phyloP scores from a whole-genome alignment of 805 yeast species.

The Komagataella kurtzmanii region DNA sequence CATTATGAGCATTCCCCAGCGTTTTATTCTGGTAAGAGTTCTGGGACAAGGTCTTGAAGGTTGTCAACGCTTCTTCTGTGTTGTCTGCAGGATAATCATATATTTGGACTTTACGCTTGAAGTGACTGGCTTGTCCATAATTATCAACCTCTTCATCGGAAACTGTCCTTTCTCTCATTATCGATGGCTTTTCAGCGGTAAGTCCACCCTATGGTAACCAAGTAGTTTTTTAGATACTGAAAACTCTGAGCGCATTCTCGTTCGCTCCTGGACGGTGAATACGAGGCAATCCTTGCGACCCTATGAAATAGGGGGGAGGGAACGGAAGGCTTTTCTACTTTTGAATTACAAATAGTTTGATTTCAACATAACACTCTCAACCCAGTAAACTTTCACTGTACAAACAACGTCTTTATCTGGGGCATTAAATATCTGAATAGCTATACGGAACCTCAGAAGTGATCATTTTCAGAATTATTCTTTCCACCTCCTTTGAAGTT shows the following conservation, averaged over 20 bases:
- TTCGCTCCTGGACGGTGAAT: not conserved
- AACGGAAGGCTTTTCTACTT: not conserved
- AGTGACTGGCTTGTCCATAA: not conserved
- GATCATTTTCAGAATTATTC: not conserved
- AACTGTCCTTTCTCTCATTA: not conserved
- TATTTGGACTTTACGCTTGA: not conserved
- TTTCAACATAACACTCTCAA: not conserved
- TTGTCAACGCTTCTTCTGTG: constrained; percentile 53
- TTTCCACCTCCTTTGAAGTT: not conserved
- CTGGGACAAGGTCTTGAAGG: constrained; percentile 41
- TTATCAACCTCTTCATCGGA: not conserved
- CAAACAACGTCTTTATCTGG: not conserved
- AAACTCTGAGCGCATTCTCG: not conserved
- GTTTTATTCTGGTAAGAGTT: constrained; percentile 50
- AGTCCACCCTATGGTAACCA: not conserved
- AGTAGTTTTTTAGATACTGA: not conserved
- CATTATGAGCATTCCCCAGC: constrained; percentile 43
- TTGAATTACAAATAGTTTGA: too few relatives aligned
- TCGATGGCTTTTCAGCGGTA: not conserved
- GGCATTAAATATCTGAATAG: not conserved
- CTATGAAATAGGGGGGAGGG: not conserved
- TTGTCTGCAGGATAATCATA: constrained; percentile 30
- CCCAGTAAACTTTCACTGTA: not conserved
- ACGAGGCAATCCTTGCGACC: not conserved
- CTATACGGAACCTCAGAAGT: not conserved